Conservation (phyloP, 257 asterid species). For the Przewalskia tangutica region DNA sequence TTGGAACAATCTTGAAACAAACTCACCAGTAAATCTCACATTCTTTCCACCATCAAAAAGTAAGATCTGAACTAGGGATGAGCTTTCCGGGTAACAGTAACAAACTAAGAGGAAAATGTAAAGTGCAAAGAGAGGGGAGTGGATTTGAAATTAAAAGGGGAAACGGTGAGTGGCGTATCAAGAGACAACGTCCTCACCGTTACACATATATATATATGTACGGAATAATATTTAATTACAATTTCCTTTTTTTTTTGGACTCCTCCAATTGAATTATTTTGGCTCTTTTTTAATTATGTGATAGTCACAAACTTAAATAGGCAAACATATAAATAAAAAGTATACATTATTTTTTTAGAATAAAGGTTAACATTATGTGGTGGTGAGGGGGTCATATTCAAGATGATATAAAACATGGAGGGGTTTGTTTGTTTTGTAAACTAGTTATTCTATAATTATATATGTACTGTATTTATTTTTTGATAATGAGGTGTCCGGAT, state of each 20-base stretch:
- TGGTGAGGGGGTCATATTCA: background rate
- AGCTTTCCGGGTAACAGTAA: background rate
- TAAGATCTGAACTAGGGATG: conserved; percentile 13
- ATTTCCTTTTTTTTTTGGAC: background rate
- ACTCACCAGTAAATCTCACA: conserved; percentile 28
- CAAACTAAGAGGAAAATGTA: background rate
- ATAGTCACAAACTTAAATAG: background rate
- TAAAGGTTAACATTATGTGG: background rate
- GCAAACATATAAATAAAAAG: background rate
- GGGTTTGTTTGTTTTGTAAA: no score
- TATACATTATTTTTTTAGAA: background rate
- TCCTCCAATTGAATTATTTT: background rate
- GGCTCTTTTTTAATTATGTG: background rate
- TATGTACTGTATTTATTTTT: background rate
- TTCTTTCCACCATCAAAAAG: background rate
- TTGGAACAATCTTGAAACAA: background rate
- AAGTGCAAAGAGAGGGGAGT: background rate
- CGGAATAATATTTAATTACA: background rate
- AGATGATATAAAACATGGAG: background rate
- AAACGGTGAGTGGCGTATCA: background rate
- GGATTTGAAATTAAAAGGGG: conserved; percentile 1
- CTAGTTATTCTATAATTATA: background rate
- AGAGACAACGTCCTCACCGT: conserved; percentile 9
- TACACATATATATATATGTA: background rate
- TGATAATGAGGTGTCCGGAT: background rate